phyloP scores from a whole-genome alignment of 208 protist species.

The Trypanosomatidae sp. region DNA sequence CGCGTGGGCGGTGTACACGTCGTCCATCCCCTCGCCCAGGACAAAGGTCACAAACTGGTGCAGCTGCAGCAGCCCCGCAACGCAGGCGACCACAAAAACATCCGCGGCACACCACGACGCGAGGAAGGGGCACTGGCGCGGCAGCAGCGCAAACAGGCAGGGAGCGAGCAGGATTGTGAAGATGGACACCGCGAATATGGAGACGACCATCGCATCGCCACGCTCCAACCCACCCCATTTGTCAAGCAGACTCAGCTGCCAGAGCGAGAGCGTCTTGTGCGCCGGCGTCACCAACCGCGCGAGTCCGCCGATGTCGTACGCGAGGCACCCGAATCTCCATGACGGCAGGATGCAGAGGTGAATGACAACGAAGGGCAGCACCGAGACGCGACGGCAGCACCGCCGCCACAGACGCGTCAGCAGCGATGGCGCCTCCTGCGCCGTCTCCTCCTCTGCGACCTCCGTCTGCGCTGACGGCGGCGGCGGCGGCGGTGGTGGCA shows the following conservation, averaged over 20 bases:
- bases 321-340: conserved; percentile 35
- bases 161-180: conserved; percentile 50
- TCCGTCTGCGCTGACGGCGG: too few relatives aligned
- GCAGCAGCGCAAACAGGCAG: conserved; percentile 30
- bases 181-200: conserved; percentile 21
- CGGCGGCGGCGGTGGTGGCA: too few relatives aligned
- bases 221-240: not conserved
- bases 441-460: too few relatives aligned
- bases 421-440: too few relatives aligned
- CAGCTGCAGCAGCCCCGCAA: conserved; percentile 91
- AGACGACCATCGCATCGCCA: too few relatives aligned
- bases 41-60: conserved; percentile 92
- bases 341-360: conserved; percentile 32
- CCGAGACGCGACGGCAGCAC: too few relatives aligned
- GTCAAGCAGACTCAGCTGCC: conserved; percentile 19
- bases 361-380: not conserved
- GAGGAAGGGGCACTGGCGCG: conserved; percentile 30
- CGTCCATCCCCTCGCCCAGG: conserved; percentile 54
- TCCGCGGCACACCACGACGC: conserved; percentile 92
- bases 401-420: too few relatives aligned
- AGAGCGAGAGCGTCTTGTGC: conserved; percentile 20
- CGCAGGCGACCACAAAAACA: conserved; percentile 85
- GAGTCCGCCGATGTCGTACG: conserved; percentile 30
- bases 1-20: conserved; percentile 49
- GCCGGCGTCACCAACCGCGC: conserved; percentile 29